Evolutionary conservation across 306 rosid species (phyloP).

Genomic region (Quercus dentata): DNA sequence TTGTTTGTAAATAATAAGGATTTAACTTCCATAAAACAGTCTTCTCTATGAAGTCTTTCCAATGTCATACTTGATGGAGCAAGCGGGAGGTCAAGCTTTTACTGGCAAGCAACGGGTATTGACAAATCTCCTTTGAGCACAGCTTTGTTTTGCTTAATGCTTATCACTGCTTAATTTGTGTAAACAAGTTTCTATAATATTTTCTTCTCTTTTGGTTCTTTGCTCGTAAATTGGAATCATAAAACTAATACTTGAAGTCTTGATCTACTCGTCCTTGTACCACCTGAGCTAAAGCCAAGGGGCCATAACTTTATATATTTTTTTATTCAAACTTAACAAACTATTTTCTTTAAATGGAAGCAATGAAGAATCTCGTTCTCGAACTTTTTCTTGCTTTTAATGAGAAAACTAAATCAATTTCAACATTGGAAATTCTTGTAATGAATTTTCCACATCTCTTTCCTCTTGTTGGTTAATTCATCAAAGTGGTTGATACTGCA

Average conservation of each 20-base stretch:
- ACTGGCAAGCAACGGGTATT: constrained; percentile 80
- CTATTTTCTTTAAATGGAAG: not conserved
- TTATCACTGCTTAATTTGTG: not conserved
- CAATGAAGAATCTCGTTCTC: not conserved
- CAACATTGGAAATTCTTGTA: not conserved
- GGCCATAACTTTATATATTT: not conserved
- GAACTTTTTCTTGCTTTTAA: not conserved
- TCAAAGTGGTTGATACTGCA: constrained; percentile 22
- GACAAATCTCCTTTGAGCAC: not conserved
- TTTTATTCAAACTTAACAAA: not conserved
- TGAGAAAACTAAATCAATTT: not conserved
- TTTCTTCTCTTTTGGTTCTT: not conserved
- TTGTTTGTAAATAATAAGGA: not conserved
- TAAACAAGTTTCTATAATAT: not conserved
- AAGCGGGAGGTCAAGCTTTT: constrained; percentile 95
- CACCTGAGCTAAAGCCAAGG: not conserved
- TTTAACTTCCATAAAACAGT: constrained; percentile 27
- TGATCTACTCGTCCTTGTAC: not conserved
- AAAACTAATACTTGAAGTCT: not conserved
- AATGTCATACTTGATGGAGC: constrained; percentile 93
- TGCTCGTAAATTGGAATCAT: not conserved
- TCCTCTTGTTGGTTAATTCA: not conserved
- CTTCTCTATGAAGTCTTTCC: constrained; percentile 96
- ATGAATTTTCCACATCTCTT: not conserved
- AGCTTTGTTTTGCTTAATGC: not conserved